Base-by-base conservation (phyloP, 192 early-diverging fungal species). In the Podila epigama region DNA sequence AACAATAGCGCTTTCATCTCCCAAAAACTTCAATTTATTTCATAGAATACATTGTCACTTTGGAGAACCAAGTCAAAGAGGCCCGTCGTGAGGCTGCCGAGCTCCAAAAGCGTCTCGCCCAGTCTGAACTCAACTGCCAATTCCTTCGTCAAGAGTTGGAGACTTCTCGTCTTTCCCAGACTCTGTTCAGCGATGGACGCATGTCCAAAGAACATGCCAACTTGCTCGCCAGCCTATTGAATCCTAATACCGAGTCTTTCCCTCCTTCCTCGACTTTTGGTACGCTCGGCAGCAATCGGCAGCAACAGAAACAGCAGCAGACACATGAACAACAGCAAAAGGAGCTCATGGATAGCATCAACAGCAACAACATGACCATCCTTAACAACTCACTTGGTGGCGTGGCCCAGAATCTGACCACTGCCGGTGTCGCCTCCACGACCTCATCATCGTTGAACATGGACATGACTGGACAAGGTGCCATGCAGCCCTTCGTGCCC, bases 1-100 rank as follows among this genome's bases (percentile, higher is more conserved):
- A 41, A 7, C 9, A 20, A 13, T 20, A n/a, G 6, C 42, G 8
- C 0, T 11, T 1, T 13, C 22, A 0, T 48, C 42, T 48, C 42
- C 2, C 18, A 16, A 48, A 48, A 22, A 44, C 41, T 32, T 66
- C 59, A 53, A 12, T 16, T 34, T 37, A 36, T 32, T 29, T 75
- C 40, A 54, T 63, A 70, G 70, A 85, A 59, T 90, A 91, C 64
- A 88, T 91, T 58, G 79, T 82, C 22, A 84, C 81, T 6, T 79
- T 91, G 41, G 89, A 90, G 69, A 81, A 53, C 51, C 84, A 91
- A 69, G 81, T 89, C 28, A 80, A 83, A 33, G 66, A 82, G 52
- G 79, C 86, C 29, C 81, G 85, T 60, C 75, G 81, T 16, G 88
- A 89, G 53, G 78, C 73, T 28, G 81, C 85, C 22, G 80, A 84